Evolutionary conservation across 352 stramenopile genomes (phyloP).

Genomic region (Saprolegnia diclina): DNA sequence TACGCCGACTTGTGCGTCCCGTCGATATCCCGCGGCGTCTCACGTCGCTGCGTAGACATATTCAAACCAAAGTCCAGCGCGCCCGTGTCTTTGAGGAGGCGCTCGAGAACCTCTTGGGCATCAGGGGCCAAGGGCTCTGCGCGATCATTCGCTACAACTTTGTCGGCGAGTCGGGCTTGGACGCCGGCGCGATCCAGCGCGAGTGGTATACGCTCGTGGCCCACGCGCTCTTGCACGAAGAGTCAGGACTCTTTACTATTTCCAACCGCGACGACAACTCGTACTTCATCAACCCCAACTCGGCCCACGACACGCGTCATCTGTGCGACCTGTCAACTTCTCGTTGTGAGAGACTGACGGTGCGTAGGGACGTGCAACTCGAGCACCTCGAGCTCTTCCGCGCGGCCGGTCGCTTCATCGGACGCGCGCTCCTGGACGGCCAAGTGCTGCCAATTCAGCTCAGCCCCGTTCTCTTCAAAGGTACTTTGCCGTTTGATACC

Average conservation of each 20-base stretch:
- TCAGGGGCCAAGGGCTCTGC: slow-evolving; percentile 74
- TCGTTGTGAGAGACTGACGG: too few species aligned
- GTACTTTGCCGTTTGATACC: slow-evolving; percentile 81
- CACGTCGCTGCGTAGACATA: slow-evolving; percentile 33
- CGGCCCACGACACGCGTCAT: slow-evolving; percentile 44
- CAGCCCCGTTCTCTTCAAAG: slow-evolving; percentile 72
- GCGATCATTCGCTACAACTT: slow-evolving; percentile 85
- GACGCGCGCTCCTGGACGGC: slow-evolving; percentile 72
- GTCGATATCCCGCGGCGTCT: background rate
- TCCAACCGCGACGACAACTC: slow-evolving; percentile 66
- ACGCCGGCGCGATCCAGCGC: slow-evolving; percentile 67
- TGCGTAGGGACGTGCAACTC: slow-evolving; percentile 27
- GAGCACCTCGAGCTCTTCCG: slow-evolving; percentile 46
- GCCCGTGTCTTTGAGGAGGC: slow-evolving; percentile 73
- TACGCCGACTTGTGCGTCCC: slow-evolving; percentile 52
- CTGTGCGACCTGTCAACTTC: too few species aligned
- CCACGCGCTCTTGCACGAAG: slow-evolving; percentile 71
- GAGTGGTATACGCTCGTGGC: slow-evolving; percentile 77
- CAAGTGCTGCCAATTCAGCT: slow-evolving; percentile 67
- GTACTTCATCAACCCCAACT: slow-evolving; percentile 72
- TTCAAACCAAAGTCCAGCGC: slow-evolving; percentile 69
- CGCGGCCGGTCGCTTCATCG: slow-evolving; percentile 61
- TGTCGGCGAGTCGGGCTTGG: slow-evolving; percentile 66
- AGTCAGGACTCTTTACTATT: slow-evolving; percentile 73
- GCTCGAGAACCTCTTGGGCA: slow-evolving; percentile 74